Conservation (phyloP, 768 basidiomycete genomes). For the Pholiota microspora region DNA sequence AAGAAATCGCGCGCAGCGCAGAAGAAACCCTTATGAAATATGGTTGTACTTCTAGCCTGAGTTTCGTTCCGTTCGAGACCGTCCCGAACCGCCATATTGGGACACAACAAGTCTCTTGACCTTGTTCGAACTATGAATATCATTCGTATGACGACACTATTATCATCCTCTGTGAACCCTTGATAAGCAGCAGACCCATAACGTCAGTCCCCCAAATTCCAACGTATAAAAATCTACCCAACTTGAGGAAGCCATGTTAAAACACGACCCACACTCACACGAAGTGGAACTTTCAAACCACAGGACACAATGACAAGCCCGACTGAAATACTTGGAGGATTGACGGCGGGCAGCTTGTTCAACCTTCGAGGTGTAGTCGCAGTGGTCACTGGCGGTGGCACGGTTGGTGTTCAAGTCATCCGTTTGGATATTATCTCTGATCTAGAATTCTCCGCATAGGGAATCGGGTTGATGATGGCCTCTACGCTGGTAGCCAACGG, state of each 20-base stretch:
- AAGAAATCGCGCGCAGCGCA: too few species aligned
- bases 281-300: background rate
- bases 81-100: background rate
- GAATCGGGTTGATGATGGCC: slow-evolving; percentile 7
- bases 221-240: background rate
- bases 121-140: too few species aligned
- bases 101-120: background rate
- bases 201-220: background rate
- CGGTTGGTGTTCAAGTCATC: slow-evolving; percentile 3
- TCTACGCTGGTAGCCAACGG: slow-evolving; percentile 5
- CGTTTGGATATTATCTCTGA: background rate
- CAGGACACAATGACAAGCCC: background rate
- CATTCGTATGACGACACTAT: background rate
- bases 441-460: background rate
- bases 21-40: background rate
- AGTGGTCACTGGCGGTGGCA: slow-evolving; percentile 6
- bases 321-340: background rate
- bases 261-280: background rate
- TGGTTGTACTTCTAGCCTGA: background rate
- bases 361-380: slow-evolving; percentile 4
- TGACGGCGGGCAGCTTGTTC: slow-evolving; percentile 4
- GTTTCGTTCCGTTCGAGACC: background rate
- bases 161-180: background rate
- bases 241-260: background rate
- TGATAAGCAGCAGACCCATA: background rate